Percentiles rank a stretch among this genome's conserved stretches.
These are phyloP conservation scores for Fusarium clavum DNA, from an alignment of 2,329 filamentous ascomycete species.

Conservation along the genomic window DNA sequence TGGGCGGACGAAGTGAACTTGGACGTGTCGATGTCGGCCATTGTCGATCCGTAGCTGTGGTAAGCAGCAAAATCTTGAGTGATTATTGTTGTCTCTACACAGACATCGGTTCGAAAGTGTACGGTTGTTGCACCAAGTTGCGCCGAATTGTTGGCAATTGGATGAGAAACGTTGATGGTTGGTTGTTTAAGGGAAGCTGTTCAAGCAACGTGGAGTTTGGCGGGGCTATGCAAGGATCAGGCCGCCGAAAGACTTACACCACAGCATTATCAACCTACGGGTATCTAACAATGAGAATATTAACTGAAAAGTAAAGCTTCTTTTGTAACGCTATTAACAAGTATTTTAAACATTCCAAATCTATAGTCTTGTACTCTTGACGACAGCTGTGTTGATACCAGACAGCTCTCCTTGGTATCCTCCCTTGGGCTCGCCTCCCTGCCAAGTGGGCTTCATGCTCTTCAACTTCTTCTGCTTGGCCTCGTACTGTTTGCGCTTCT, in stretches of 20 bases:
- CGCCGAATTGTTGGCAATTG: slow-evolving; percentile 7
- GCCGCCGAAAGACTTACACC: slow-evolving; percentile 11
- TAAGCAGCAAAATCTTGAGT: not conserved
- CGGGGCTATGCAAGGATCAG: slow-evolving; percentile 35
- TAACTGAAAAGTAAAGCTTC: slow-evolving; percentile 3
- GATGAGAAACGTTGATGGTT: slow-evolving; percentile 16
- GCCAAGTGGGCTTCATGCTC: slow-evolving; percentile 86
- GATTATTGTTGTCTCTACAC: not conserved
- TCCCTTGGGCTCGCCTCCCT: slow-evolving; percentile 84
- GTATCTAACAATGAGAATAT: not conserved
- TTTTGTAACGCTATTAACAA: slow-evolving; percentile 33
- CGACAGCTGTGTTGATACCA: slow-evolving; percentile 92
- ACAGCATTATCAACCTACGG: not conserved
- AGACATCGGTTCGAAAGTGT: slow-evolving; percentile 24
- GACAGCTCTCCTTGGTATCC: slow-evolving; percentile 93
- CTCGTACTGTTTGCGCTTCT: slow-evolving; percentile 97
- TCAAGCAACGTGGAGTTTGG: slow-evolving; percentile 46
- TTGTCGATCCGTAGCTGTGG: slow-evolving; percentile 41
- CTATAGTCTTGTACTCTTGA: slow-evolving; percentile 93
- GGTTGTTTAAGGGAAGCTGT: slow-evolving; percentile 28
- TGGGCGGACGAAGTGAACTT: slow-evolving; percentile 62
- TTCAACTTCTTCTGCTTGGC: slow-evolving; percentile 97
- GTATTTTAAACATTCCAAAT: slow-evolving; percentile 21
- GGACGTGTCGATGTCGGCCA: slow-evolving; percentile 61
- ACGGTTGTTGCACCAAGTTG: slow-evolving; percentile 2